Evolutionary conservation across 2,329 filamentous ascomycete species (phyloP), one percentile per base, ranked within the genome.

Genomic region (Aspergillus thermomutatus): DNA sequence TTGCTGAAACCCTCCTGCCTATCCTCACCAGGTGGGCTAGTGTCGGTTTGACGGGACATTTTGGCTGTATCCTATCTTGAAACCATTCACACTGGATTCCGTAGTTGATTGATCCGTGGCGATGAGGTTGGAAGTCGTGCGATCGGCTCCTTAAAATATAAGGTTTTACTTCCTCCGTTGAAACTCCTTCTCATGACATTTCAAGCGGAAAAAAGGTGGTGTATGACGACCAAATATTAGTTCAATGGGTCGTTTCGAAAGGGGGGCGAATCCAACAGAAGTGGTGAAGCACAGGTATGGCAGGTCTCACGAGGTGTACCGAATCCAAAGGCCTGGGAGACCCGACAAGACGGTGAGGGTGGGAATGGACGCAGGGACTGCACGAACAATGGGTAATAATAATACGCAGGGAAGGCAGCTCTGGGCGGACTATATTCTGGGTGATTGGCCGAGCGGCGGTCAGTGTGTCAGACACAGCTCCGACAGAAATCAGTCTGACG

Each of bases 1-100:
- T 72, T 76, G 28, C 68, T 69, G 46, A 76, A 59, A 49, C 74
- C 72, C 25, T 74, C 73, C 1, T 64, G 62, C 60, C 65, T 70
- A 25, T 61, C 64, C 49, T 66, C 64, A 10, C 50, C 59, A 23
- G 59, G 58, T 34, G 46, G 60, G 58, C 54, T 61, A 49, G 60
- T 49, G 17, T 45, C 51, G 48, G 53, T 54, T 54, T 64, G 58
- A 17, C 58, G 58, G 53, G 69, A 64, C 69, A 72, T 72, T 17
- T 52, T 60, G 2, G 17, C 21, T 34, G 31, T 28, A 27, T 50
- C 21, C 14, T 50, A 9, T 41, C 4, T 5, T 28, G 19, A 25
- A 37, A 23, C 21, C 5, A 8, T 23, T 21, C 43, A 46, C 21
- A 10, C 5, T 23, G 41, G 7, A 25, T 14, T 14, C 19, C 21